Evolutionary conservation across 441 rosid species (phyloP).

Genomic region (Lepidium campestre): DNA sequence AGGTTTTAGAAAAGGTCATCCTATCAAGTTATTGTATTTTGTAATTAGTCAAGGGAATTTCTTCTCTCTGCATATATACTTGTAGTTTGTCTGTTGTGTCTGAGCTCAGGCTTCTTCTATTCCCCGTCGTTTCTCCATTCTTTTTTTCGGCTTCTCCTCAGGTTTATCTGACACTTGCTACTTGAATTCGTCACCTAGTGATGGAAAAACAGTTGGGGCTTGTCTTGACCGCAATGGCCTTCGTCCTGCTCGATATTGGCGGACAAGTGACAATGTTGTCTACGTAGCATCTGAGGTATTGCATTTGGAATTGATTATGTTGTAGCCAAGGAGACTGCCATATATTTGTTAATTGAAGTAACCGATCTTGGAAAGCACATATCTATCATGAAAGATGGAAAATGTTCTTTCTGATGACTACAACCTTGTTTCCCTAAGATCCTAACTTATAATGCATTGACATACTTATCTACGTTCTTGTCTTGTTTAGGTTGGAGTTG

Average conservation of each 20-base stretch:
- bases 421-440: background rate
- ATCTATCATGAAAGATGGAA: background rate
- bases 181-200: slow-evolving; percentile 59
- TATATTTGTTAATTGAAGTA: background rate
- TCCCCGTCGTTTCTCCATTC: slow-evolving; percentile 15
- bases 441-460: background rate
- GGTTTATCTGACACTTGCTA: slow-evolving; percentile 37
- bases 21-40: background rate
- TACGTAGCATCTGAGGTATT: slow-evolving; percentile 99
- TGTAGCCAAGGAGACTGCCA: background rate
- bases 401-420: background rate
- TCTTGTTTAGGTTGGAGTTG: slow-evolving; percentile 81
- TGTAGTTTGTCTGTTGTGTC: slow-evolving; percentile 13
- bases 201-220: slow-evolving; percentile 99
- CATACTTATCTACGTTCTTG: background rate
- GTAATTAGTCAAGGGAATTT: background rate
- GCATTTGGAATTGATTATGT: background rate
- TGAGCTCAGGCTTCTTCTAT: slow-evolving; percentile 17
- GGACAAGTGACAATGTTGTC: slow-evolving; percentile 86
- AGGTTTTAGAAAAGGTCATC: background rate
- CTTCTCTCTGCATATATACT: background rate
- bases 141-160: slow-evolving; percentile 17
- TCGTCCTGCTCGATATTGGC: slow-evolving; percentile 99
- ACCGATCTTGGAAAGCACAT: background rate
- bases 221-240: slow-evolving; percentile 98